Percentiles rank a stretch among this genome's conserved stretches.
Evolutionary conservation across 2,329 filamentous ascomycete genomes (phyloP).

Genomic region (Sphaerulina vaccinii): DNA sequence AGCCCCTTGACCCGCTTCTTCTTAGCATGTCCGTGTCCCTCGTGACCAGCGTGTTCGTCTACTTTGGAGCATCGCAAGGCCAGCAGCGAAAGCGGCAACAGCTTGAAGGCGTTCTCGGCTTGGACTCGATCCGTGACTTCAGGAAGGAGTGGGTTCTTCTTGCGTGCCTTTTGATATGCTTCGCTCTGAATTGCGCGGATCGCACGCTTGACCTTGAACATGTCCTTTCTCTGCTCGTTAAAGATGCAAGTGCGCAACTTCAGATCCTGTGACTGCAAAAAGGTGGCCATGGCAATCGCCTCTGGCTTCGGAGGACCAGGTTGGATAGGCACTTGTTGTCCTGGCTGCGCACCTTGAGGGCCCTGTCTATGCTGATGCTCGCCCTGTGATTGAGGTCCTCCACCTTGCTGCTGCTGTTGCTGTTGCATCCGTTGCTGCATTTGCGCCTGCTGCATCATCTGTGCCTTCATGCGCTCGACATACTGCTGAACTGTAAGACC

Average conservation of each 20-base stretch:
- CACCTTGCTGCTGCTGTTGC: slow-evolving; percentile 34
- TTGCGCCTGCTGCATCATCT: slow-evolving; percentile 59
- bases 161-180: slow-evolving; percentile 82
- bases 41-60: slow-evolving; percentile 74
- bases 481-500: slow-evolving; percentile 86
- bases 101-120: slow-evolving; percentile 91
- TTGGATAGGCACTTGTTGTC: slow-evolving; percentile 65
- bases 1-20: slow-evolving; percentile 90
- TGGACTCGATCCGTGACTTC: slow-evolving; percentile 83
- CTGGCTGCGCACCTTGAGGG: slow-evolving; percentile 43
- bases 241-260: slow-evolving; percentile 90
- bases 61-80: slow-evolving; percentile 85
- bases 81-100: slow-evolving; percentile 89
- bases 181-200: slow-evolving; percentile 85
- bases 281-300: slow-evolving; percentile 84
- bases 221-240: slow-evolving; percentile 94
- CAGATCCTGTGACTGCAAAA: slow-evolving; percentile 77
- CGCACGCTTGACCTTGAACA: slow-evolving; percentile 98
- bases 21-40: slow-evolving; percentile 69
- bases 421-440: slow-evolving; percentile 39
- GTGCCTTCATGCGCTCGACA: slow-evolving; percentile 55
- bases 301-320: slow-evolving; percentile 84
- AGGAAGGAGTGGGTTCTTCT: slow-evolving; percentile 86
- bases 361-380: slow-evolving; percentile 34
- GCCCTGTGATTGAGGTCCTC: slow-evolving; percentile 30